Percentiles rank a stretch among this genome's conserved stretches.
phyloP scores from a whole-genome alignment of 495 filamentous ascomycete species.

The Apodospora peruviana region DNA sequence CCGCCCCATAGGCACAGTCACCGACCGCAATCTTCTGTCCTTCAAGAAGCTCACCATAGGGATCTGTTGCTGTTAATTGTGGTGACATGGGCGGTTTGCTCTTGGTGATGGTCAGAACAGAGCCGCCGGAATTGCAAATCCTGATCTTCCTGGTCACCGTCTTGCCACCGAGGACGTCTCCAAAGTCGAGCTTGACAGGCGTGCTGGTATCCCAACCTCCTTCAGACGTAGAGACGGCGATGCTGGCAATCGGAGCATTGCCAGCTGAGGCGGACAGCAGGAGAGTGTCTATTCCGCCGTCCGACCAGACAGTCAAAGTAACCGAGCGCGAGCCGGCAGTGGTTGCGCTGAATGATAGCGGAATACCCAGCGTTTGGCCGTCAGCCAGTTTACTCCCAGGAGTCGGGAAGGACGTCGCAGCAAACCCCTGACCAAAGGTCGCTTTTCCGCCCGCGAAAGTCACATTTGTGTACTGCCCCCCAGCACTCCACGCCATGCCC shows the following conservation, averaged over 20 bases:
- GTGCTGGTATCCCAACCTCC: slow-evolving; percentile 40
- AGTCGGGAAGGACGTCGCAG: slow-evolving; percentile 31
- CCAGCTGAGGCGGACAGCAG: slow-evolving; percentile 35
- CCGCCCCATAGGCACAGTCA: slow-evolving; percentile 31
- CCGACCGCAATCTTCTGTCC: slow-evolving; percentile 39
- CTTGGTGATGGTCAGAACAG: slow-evolving; percentile 39
- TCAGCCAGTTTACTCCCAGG: slow-evolving; percentile 31
- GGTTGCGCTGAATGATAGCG: slow-evolving; percentile 35
- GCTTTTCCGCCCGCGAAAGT: slow-evolving; percentile 6
- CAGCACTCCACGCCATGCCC: slow-evolving; percentile 28
- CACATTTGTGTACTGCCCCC: slow-evolving; percentile 17
- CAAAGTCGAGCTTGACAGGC: slow-evolving; percentile 35
- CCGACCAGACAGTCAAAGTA: slow-evolving; percentile 32
- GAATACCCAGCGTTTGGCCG: slow-evolving; percentile 23
- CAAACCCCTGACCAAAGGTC: slow-evolving; percentile 28
- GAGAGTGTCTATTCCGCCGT: slow-evolving; percentile 36
- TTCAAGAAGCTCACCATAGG: slow-evolving; percentile 43
- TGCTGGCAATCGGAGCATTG: slow-evolving; percentile 32
- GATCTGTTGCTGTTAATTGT: slow-evolving; percentile 31
- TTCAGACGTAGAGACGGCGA: slow-evolving; percentile 43
- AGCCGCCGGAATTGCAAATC: slow-evolving; percentile 37
- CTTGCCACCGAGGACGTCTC: slow-evolving; percentile 34
- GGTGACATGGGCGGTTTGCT: slow-evolving; percentile 44
- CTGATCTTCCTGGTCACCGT: slow-evolving; percentile 34
- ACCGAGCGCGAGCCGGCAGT: slow-evolving; percentile 34